A percentile compares a stretch with the other conserved stretches of the same genome.
Evolutionary conservation across 2,329 filamentous ascomycete species (phyloP).

Genomic region (Alternaria atra): DNA sequence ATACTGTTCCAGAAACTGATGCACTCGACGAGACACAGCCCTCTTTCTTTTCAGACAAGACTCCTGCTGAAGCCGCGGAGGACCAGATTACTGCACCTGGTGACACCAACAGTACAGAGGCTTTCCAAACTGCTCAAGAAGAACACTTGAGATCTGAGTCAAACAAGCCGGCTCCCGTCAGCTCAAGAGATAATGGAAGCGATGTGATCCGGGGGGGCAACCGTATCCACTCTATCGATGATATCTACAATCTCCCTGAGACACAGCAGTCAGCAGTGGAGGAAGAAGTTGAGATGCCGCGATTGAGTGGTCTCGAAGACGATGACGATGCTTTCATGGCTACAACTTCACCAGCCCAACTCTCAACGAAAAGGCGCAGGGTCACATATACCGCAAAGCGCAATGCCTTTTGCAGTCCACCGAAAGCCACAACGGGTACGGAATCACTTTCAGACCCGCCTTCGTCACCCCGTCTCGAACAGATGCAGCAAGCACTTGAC

Average conservation of each 20-base stretch:
- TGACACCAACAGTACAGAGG: constrained; percentile 33
- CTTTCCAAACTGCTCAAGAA: constrained; percentile 50
- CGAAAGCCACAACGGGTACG: constrained; percentile 18
- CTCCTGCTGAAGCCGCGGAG: neutral
- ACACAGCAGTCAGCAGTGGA: constrained; percentile 44
- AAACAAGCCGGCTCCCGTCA: constrained; percentile 22
- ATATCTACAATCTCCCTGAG: constrained; percentile 49
- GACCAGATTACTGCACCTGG: neutral
- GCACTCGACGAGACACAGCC: constrained; percentile 47
- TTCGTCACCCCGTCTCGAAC: constrained; percentile 24
- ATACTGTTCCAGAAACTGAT: constrained; percentile 47
- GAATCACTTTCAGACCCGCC: constrained; percentile 24
- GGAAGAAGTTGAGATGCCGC: constrained; percentile 46
- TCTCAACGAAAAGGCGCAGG: constrained; percentile 44
- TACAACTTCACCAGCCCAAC: constrained; percentile 34
- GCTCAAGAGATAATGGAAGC: constrained; percentile 27
- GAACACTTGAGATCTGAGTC: constrained; percentile 42
- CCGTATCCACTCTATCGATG: constrained; percentile 43
- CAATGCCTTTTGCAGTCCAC: constrained; percentile 28
- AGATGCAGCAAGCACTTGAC: constrained; percentile 31
- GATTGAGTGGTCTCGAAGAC: constrained; percentile 43
- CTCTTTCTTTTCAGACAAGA: constrained; percentile 27
- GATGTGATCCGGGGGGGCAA: constrained; percentile 16
- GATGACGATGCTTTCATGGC: constrained; percentile 43
- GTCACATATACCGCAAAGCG: constrained; percentile 35